Base-by-base conservation (phyloP, 768 basidiomycete species). In the Tylopilus vinaceipallidus region DNA sequence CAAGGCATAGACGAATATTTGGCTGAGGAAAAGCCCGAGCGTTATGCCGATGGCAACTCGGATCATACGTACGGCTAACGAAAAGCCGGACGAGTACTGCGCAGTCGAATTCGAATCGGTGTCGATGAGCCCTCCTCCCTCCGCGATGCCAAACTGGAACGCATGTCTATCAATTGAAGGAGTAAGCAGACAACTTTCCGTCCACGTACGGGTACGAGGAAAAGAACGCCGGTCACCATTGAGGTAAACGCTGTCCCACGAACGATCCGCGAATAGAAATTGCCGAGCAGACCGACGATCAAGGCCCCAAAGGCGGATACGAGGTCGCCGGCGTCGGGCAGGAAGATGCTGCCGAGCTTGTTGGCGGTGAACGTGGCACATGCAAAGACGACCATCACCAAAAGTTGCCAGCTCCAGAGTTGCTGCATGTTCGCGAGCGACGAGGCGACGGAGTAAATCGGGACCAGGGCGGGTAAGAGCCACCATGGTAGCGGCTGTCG, bases 201-300 rank as follows among this genome's bases (percentile, higher is more conserved):
- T 42, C 35, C 40, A 71, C 88, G 65, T 65, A 92, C 91, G 40
- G 91, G 91, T 11, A 94, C 91, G 19, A 93, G 73, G 67, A 93
- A 92, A 41, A 92, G 69, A n/a, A 95, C 86, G n/a, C 88, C 88
- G 3, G 91, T 88, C n/a, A 92, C 87, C 88, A 92, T 94, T 11
- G 86, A 82, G 0, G 89, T 91, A 65, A 93, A 94, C 3, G 91
- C 89, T 3, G 89, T 91, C 45, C 89, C 90, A 24, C 83, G 75
- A 50, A 84, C 73, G 16, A 86, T 67, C 16, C 89, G 79, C 30
- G 88, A 89, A 63, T 91, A 91, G n/a, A 83, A 61, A 60, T 91
- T 91, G 40, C 88, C 90, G 30, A 90, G 75, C n/a, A 84, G 66
- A 30, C 91, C 89, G 50, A 90, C 83, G 29, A 83, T 79, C 56